These are phyloP conservation scores for Malus asiatica DNA, from an alignment of 306 rosid genomes.

Conservation along the genomic window DNA sequence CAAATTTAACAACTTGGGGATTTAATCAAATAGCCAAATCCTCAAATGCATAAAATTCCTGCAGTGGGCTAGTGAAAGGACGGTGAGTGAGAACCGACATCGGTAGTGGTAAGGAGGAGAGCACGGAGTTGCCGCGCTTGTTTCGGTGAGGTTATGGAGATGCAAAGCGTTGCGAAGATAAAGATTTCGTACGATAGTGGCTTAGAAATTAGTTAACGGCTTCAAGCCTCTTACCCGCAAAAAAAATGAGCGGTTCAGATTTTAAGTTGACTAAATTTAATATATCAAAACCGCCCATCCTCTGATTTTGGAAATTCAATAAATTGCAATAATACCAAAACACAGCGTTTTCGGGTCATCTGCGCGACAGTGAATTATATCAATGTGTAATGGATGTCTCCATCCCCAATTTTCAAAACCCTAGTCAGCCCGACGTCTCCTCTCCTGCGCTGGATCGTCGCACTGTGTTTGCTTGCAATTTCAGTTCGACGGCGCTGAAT, in stretches of 20 bases:
- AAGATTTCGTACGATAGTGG: not conserved
- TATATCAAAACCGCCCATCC: too few species aligned
- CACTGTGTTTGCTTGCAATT: too few species aligned
- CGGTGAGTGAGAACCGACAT: slow-evolving; percentile 24
- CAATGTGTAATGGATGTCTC: too few species aligned
- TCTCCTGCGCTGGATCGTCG: too few species aligned
- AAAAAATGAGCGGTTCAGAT: not conserved
- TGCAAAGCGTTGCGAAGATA: slow-evolving; percentile 31
- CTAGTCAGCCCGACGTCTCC: too few species aligned
- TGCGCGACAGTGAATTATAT: too few species aligned
- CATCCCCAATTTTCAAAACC: too few species aligned
- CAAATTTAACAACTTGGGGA: slow-evolving; percentile 56
- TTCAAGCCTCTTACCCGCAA: slow-evolving; percentile 2
- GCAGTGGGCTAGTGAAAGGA: slow-evolving; percentile 65
- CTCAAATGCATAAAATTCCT: slow-evolving; percentile 45
- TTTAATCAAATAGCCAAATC: slow-evolving; percentile 60
- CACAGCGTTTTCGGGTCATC: too few species aligned
- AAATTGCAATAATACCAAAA: too few species aligned
- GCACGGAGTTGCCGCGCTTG: slow-evolving; percentile 78
- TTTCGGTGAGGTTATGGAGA: slow-evolving; percentile 32
- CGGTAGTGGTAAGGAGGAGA: slow-evolving; percentile 43
- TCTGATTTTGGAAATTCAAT: too few species aligned
- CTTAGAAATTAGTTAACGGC: slow-evolving; percentile 12
- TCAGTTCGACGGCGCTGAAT: too few species aligned
- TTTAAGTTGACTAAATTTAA: not conserved